Percentiles rank a stretch among this genome's conserved stretches.
Conservation (phyloP, 192 early-diverging fungal genomes). For the Entophlyctis helioformis region DNA sequence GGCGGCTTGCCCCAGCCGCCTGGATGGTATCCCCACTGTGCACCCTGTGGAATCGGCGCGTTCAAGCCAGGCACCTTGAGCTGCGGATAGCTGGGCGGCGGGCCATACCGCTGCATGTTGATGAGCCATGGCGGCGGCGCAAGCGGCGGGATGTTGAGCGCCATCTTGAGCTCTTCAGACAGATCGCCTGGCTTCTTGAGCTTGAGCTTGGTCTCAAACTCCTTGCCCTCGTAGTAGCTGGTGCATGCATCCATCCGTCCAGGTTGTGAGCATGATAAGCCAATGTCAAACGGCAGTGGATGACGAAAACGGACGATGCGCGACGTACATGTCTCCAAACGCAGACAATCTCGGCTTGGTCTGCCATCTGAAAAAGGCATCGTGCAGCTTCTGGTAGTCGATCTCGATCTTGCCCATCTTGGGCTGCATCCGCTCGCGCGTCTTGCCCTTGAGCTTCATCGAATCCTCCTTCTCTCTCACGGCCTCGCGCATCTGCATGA, state of each 20-base stretch:
- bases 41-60: constrained; percentile 89
- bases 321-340: constrained; percentile 69
- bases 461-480: constrained; percentile 82
- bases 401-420: constrained; percentile 95
- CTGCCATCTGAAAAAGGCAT: constrained; percentile 95
- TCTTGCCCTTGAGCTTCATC: constrained; percentile 66
- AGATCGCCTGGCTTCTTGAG: constrained; percentile 79
- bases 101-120: constrained; percentile 97
- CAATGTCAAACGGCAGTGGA: not conserved
- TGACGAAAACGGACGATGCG: too few species aligned
- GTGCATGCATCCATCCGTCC: constrained; percentile 2
- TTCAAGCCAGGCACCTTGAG: constrained; percentile 89
- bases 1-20: constrained; percentile 66
- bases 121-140: constrained; percentile 96
- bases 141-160: constrained; percentile 81
- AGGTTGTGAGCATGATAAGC: not conserved
- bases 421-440: constrained; percentile 74
- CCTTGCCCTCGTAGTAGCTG: constrained; percentile 92
- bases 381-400: constrained; percentile 95
- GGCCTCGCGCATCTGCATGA: constrained; percentile 88
- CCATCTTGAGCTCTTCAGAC: constrained; percentile 73
- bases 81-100: constrained; percentile 86
- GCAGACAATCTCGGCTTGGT: constrained; percentile 61
- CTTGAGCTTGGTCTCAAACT: constrained; percentile 81
- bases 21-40: constrained; percentile 98